phyloP scores from a whole-genome alignment of 2,329 filamentous ascomycete genomes.

The Phialocephala subalpina region DNA sequence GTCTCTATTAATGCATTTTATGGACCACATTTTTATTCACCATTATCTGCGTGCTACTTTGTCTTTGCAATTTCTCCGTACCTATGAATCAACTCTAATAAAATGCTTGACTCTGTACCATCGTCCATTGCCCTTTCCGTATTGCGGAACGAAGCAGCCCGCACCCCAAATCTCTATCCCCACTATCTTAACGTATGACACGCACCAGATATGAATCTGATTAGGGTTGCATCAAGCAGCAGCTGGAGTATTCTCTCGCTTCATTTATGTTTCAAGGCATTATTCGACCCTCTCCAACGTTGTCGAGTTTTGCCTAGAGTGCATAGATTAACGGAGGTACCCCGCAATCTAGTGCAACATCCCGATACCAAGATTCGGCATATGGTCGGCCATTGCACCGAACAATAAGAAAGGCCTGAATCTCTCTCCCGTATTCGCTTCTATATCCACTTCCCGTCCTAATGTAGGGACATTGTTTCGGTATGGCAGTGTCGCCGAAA shows the following conservation, averaged over 20 bases:
- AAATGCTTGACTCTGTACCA: no score
- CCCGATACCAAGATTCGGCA: not conserved
- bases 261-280: not conserved
- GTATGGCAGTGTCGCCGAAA: constrained; percentile 4
- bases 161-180: no score
- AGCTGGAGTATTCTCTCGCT: not conserved
- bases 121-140: no score
- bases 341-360: not conserved
- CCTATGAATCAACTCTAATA: no score
- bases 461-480: not conserved
- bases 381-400: not conserved
- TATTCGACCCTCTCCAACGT: not conserved
- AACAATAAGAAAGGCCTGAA: not conserved
- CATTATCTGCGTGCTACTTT: no score
- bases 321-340: not conserved
- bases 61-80: no score
- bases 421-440: not conserved
- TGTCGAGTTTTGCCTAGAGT: not conserved
- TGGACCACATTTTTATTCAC: no score
- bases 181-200: no score
- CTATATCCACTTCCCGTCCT: not conserved
- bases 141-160: no score
- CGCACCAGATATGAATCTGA: no score
- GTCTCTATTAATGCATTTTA: no score
- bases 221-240: not conserved